A percentile compares a stretch with the other conserved stretches of the same genome.
These are phyloP conservation scores for Papilionanthe hybrid DNA, from an alignment of 116 monocot species.

Conservation along the genomic window DNA sequence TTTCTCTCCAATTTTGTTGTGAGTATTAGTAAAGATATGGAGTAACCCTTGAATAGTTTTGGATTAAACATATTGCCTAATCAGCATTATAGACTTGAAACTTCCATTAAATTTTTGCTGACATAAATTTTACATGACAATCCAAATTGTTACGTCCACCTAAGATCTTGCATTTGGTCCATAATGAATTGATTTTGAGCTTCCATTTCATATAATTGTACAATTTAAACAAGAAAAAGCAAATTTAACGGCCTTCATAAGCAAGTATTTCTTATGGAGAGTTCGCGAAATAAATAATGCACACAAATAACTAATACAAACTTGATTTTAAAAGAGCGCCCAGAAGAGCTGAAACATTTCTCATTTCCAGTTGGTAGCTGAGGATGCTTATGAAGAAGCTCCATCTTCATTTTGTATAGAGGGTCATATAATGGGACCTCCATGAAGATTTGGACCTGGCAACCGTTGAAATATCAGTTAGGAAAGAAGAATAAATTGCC, in stretches of 20 bases:
- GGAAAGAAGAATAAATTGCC: not conserved
- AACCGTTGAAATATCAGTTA: not conserved
- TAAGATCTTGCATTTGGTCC: too few species aligned
- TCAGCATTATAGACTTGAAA: too few species aligned
- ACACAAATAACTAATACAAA: constrained; percentile 19
- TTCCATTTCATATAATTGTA: too few species aligned
- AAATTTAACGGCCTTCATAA: not conserved
- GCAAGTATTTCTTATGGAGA: not conserved
- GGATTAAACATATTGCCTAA: too few species aligned
- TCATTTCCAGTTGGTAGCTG: constrained; percentile 14
- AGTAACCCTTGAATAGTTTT: too few species aligned
- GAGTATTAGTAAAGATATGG: too few species aligned
- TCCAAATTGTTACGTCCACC: too few species aligned
- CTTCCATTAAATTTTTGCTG: too few species aligned
- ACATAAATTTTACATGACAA: too few species aligned
- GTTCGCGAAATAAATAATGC: not conserved
- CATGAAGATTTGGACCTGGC: constrained; percentile 59
- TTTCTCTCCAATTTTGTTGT: too few species aligned
- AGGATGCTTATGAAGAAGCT: constrained; percentile 42
- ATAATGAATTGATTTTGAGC: too few species aligned
- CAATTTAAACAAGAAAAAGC: not conserved
- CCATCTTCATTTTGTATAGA: constrained; percentile 34
- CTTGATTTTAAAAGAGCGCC: constrained; percentile 56
- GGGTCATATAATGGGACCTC: constrained; percentile 55
- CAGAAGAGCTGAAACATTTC: constrained; percentile 14